Evolutionary conservation across 2,329 filamentous ascomycete species (phyloP).

Genomic region (Hypomyces perniciosus): DNA sequence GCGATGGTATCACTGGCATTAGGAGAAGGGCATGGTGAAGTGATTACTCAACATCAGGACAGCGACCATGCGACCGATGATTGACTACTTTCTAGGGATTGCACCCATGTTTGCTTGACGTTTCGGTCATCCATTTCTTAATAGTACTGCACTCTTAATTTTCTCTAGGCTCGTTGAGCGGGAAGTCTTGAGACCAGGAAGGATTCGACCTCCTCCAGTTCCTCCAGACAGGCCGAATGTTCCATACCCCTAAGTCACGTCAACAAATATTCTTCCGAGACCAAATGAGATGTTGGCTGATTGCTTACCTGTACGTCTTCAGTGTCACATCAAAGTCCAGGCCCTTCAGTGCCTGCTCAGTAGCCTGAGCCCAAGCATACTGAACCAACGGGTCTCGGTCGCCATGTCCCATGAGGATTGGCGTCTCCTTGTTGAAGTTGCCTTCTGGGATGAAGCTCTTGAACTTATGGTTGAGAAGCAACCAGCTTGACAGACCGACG

Average conservation of each 20-base stretch:
- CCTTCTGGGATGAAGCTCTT: slow-evolving; percentile 31
- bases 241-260: slow-evolving; percentile 51
- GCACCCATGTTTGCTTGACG: no score
- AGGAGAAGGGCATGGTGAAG: no score
- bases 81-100: no score
- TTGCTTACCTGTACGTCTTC: slow-evolving; percentile 63
- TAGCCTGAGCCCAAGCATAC: slow-evolving; percentile 59
- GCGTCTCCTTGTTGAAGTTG: slow-evolving; percentile 53
- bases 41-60: no score
- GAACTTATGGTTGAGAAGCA: slow-evolving; percentile 56
- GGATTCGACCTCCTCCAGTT: slow-evolving; percentile 74
- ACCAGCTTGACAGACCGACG: slow-evolving; percentile 76
- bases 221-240: slow-evolving; percentile 70
- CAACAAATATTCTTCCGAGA: not conserved
- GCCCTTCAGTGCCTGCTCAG: slow-evolving; percentile 57
- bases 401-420: slow-evolving; percentile 82
- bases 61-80: no score
- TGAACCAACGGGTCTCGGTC: slow-evolving; percentile 65
- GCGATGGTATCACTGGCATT: no score
- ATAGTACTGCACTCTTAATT: not conserved
- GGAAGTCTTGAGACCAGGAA: slow-evolving; percentile 46
- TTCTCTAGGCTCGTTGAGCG: slow-evolving; percentile 14
- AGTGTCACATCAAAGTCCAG: slow-evolving; percentile 70
- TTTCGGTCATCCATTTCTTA: no score
- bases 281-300: not conserved